Evolutionary conservation across 1,284 basidiomycete genomes (phyloP).

Genomic region (Pascua sp.): DNA sequence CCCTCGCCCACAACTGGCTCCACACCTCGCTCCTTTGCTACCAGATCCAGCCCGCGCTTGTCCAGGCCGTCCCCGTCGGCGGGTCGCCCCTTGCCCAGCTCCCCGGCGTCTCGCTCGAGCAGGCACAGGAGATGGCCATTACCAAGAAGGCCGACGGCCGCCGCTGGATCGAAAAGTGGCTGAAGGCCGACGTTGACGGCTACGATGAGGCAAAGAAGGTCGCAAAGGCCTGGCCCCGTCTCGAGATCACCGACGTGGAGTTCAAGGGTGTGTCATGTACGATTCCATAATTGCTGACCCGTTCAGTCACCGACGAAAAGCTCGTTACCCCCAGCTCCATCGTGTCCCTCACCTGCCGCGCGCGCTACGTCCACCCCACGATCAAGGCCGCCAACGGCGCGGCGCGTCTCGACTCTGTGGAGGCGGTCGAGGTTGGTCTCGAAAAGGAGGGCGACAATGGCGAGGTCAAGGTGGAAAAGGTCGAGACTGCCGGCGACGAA

Average conservation of each 20-base stretch:
- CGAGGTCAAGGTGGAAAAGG: slow-evolving; percentile 52
- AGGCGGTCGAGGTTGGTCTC: slow-evolving; percentile 21
- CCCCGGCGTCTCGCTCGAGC: slow-evolving; percentile 60
- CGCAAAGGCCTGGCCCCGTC: slow-evolving; percentile 65
- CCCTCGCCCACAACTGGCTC: slow-evolving; percentile 88
- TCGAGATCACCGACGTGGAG: slow-evolving; percentile 77
- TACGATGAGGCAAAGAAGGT: slow-evolving; percentile 65
- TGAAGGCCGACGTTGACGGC: slow-evolving; percentile 56
- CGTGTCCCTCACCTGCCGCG: slow-evolving; percentile 79
- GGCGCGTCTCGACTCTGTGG: slow-evolving; percentile 24
- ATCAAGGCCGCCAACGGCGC: slow-evolving; percentile 5
- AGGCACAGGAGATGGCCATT: slow-evolving; percentile 54
- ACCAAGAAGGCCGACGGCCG: slow-evolving; percentile 55
- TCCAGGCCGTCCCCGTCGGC: slow-evolving; percentile 74
- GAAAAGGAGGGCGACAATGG: slow-evolving; percentile 28
- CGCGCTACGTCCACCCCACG: slow-evolving; percentile 36
- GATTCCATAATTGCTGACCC: neutral
- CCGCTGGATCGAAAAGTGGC: slow-evolving; percentile 53
- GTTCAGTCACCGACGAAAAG: slow-evolving; percentile 81
- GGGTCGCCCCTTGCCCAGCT: slow-evolving; percentile 64
- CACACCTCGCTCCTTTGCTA: slow-evolving; percentile 71
- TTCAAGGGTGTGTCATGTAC: slow-evolving; percentile 70
- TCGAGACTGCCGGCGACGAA: slow-evolving; percentile 27
- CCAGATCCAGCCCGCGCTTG: slow-evolving; percentile 76
- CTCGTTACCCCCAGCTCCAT: slow-evolving; percentile 84